These are phyloP conservation scores for Dichotomopilus funicola DNA, from an alignment of 2,329 filamentous ascomycete genomes.

Conservation along the genomic window DNA sequence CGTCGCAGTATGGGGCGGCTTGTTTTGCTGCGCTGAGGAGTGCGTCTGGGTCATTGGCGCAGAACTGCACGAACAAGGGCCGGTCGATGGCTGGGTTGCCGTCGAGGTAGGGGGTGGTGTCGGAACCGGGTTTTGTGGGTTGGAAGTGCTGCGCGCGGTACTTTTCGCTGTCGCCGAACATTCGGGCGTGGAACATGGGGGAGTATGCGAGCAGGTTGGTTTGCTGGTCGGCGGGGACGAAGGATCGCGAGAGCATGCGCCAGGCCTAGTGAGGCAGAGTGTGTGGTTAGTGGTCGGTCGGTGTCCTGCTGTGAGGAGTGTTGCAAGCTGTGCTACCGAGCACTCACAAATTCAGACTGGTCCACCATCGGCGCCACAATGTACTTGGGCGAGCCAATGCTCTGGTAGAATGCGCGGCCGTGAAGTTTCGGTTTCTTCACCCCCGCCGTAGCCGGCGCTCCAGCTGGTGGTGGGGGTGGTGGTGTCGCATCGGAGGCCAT, in stretches of 20 bases:
- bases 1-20: slow-evolving; percentile 84
- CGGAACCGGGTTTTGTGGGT: slow-evolving; percentile 40
- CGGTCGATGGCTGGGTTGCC: slow-evolving; percentile 80
- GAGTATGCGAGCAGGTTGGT: slow-evolving; percentile 76
- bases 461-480: slow-evolving; percentile 3
- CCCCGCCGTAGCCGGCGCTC: slow-evolving; percentile 3
- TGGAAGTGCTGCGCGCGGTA: slow-evolving; percentile 82
- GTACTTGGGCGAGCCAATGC: slow-evolving; percentile 83
- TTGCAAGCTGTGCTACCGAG: no score
- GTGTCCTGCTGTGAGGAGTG: background rate
- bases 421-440: slow-evolving; percentile 53
- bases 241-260: slow-evolving; percentile 93
- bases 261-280: slow-evolving; percentile 62
- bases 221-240: slow-evolving; percentile 62
- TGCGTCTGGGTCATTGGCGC: slow-evolving; percentile 77
- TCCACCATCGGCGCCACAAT: slow-evolving; percentile 97
- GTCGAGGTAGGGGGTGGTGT: slow-evolving; percentile 58
- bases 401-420: slow-evolving; percentile 89
- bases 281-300: background rate
- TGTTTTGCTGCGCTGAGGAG: slow-evolving; percentile 71
- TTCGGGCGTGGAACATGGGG: slow-evolving; percentile 90
- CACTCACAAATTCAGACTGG: slow-evolving; percentile 87
- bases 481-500: slow-evolving; percentile 17
- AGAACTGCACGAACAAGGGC: slow-evolving; percentile 94
- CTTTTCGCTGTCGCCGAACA: slow-evolving; percentile 70